A percentile compares a stretch with the other conserved stretches of the same genome.
phyloP scores from a whole-genome alignment of 169 alveolate genomes.

The Amoebophrya sp. region DNA sequence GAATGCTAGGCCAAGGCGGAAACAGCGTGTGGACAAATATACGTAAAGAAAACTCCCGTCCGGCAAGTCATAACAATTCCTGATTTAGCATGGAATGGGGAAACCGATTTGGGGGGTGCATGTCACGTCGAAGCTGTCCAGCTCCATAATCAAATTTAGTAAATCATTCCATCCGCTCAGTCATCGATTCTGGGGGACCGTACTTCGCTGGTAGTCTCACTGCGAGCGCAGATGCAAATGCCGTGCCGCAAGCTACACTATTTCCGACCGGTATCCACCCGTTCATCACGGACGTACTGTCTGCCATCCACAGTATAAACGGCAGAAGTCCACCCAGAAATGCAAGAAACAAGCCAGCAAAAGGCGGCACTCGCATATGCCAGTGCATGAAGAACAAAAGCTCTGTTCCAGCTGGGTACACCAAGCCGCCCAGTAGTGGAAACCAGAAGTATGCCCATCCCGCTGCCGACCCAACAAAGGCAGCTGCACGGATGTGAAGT shows the following conservation, averaged over 20 bases:
- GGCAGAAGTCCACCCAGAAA: neutral
- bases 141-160: neutral
- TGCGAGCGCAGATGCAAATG: neutral
- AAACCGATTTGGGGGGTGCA: neutral
- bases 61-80: too few species aligned
- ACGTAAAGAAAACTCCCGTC: too few species aligned
- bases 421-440: neutral
- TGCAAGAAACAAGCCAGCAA: neutral
- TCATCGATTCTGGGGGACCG: neutral
- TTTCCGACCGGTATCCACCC: neutral
- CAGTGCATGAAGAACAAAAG: neutral
- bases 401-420: neutral
- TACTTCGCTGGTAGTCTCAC: neutral
- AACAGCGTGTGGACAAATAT: neutral
- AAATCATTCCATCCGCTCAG: neutral
- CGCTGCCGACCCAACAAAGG: neutral
- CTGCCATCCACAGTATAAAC: neutral
- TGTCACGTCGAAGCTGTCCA: neutral
- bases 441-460: constrained; percentile 2
- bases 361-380: neutral
- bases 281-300: neutral
- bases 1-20: neutral
- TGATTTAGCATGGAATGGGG: too few species aligned
- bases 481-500: neutral
- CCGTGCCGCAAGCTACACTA: neutral